Conservation (phyloP, 495 filamentous ascomycete genomes). For the Friedmanniomyces simplex region DNA sequence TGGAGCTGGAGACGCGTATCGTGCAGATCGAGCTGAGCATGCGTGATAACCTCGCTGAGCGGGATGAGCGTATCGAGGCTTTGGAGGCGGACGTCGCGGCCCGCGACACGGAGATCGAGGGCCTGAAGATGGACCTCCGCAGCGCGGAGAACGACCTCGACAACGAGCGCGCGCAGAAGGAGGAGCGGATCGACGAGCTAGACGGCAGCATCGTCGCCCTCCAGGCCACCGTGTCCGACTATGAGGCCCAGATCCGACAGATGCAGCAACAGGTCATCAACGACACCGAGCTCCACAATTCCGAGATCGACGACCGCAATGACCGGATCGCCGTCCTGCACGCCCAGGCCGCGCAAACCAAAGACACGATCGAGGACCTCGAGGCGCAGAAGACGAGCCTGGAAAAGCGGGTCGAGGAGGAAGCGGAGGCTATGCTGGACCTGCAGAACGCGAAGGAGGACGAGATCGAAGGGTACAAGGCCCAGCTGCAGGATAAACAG, state of each 20-base stretch:
- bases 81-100: slow-evolving; percentile 2
- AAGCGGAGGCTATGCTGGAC: slow-evolving; percentile 19
- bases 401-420: slow-evolving; percentile 17
- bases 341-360: not conserved
- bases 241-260: not conserved
- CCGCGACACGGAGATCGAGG: slow-evolving; percentile 6
- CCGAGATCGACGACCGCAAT: slow-evolving; percentile 17
- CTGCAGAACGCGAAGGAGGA: slow-evolving; percentile 11
- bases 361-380: slow-evolving; percentile 1
- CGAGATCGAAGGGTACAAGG: slow-evolving; percentile 11
- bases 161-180: not conserved
- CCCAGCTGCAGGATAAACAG: slow-evolving; percentile 12
- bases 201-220: slow-evolving; percentile 1
- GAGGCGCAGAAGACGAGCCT: slow-evolving; percentile 6
- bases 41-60: slow-evolving; percentile 6
- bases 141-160: slow-evolving; percentile 6
- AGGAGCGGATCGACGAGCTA: slow-evolving; percentile 2
- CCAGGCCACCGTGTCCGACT: slow-evolving; percentile 4
- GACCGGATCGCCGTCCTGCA: slow-evolving; percentile 7
- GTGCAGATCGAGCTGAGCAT: slow-evolving; percentile 11
- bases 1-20: slow-evolving; percentile 13
- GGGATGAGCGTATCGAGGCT: slow-evolving; percentile 15
- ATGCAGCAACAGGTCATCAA: not conserved
- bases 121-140: slow-evolving; percentile 2
- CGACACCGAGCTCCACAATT: slow-evolving; percentile 3